Evolutionary conservation across 768 basidiomycete genomes (phyloP).

Genomic region (Phaeolepiota aurea): DNA sequence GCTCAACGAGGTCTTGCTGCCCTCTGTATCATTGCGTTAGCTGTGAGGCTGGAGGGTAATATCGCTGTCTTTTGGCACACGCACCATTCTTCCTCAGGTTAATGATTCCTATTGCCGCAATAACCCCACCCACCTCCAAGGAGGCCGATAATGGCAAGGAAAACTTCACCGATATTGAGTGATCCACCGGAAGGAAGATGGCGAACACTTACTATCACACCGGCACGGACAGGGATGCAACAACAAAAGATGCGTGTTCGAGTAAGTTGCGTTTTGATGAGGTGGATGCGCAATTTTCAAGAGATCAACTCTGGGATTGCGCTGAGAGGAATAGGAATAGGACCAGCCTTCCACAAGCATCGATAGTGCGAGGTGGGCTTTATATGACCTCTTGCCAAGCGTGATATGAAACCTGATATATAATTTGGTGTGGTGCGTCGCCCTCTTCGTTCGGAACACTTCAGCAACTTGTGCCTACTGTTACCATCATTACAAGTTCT

Average conservation of each 20-base stretch:
- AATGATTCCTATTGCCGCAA: conserved; percentile 29
- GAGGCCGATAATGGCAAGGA: conserved; percentile 36
- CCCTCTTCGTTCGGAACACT: too few species aligned
- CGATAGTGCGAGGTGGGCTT: conserved; percentile 15
- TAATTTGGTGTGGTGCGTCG: too few species aligned
- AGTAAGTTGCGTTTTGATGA: conserved; percentile 24
- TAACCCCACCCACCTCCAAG: conserved; percentile 29
- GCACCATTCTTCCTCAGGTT: conserved; percentile 22
- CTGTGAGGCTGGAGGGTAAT: background rate
- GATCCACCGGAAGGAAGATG: too few species aligned
- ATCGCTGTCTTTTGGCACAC: conserved; percentile 1
- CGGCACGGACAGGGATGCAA: conserved; percentile 41
- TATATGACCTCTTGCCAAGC: too few species aligned
- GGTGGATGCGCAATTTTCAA: conserved; percentile 4
- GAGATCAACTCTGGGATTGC: conserved; percentile 21
- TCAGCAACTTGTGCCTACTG: too few species aligned
- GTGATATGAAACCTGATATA: too few species aligned
- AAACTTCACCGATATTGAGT: conserved; percentile 13
- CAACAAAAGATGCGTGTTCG: conserved; percentile 38
- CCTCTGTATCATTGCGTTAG: conserved; percentile 14
- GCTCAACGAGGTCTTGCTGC: conserved; percentile 29
- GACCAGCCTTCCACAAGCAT: conserved; percentile 34
- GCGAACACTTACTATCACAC: conserved; percentile 31
- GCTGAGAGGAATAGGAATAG: conserved; percentile 22
- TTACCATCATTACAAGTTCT: background rate